These are phyloP conservation scores for Magnusiomyces suaveolens DNA, from an alignment of 1,139 yeast species.

Conservation along the genomic window DNA sequence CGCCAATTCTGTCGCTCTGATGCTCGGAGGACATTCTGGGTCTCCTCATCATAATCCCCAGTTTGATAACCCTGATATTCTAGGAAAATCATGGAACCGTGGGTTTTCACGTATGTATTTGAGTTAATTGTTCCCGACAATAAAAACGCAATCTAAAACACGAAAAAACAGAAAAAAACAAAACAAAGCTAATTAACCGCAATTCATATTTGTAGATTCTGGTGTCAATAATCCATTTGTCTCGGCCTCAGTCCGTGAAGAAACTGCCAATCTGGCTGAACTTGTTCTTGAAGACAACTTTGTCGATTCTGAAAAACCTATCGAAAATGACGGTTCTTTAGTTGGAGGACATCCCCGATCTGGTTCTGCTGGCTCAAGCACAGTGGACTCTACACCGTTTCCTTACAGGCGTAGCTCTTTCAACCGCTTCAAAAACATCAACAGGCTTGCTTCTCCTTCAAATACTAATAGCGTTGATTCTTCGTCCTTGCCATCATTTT, in stretches of 20 bases:
- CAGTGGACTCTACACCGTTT: neutral
- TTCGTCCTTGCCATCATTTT: neutral
- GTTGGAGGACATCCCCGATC: neutral
- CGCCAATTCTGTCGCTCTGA: neutral
- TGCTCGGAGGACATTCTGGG: too few species aligned
- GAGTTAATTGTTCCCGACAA: too few species aligned
- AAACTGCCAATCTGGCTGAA: constrained; percentile 6
- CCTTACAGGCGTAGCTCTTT: neutral
- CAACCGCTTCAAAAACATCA: neutral
- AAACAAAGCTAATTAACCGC: too few species aligned
- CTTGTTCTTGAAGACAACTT: constrained; percentile 3
- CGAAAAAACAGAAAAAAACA: too few species aligned
- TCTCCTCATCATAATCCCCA: neutral
- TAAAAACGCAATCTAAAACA: too few species aligned
- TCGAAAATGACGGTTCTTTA: neutral
- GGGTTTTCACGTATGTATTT: neutral
- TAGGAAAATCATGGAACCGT: neutral
- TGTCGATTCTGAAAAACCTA: neutral
- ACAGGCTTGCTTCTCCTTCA: neutral
- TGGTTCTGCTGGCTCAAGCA: neutral
- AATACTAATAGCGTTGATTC: neutral
- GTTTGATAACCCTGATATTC: neutral
- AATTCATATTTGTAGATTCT: too few species aligned
- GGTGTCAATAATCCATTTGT: neutral
- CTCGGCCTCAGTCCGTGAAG: constrained; percentile 2